Conservation (phyloP, 305 asterid genomes). For the Salvia sclarea region DNA sequence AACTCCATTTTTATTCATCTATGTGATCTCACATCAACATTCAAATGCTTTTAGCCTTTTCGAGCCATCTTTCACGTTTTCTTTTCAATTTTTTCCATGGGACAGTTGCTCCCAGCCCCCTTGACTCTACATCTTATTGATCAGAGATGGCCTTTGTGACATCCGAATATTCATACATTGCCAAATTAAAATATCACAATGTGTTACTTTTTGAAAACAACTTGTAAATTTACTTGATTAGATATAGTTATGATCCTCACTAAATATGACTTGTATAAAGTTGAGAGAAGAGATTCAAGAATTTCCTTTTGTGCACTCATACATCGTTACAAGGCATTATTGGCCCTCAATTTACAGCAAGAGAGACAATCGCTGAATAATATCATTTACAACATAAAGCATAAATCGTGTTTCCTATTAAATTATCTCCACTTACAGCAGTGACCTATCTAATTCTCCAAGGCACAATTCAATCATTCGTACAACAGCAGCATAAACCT, state of each 20-base stretch:
- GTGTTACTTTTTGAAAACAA: too few species aligned
- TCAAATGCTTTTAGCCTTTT: background rate
- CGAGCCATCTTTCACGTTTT: background rate
- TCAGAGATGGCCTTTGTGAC: background rate
- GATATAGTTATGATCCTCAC: too few species aligned
- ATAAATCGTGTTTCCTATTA: background rate
- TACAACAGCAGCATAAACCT: slow-evolving; percentile 19
- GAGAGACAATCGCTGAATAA: background rate
- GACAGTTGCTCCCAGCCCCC: too few species aligned
- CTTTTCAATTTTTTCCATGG: background rate
- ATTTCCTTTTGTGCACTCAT: background rate
- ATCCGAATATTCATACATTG: background rate
- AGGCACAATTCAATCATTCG: background rate
- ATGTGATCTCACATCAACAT: background rate
- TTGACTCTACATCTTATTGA: background rate
- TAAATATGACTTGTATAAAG: too few species aligned
- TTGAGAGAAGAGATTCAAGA: background rate
- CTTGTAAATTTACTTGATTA: too few species aligned
- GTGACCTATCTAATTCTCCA: background rate
- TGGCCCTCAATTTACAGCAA: background rate
- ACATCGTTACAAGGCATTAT: background rate
- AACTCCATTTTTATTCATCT: background rate
- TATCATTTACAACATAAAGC: background rate
- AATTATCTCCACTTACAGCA: background rate
- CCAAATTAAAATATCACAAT: too few species aligned